Evolutionary conservation across 2,329 filamentous ascomycete genomes (phyloP), one percentile per base, ranked within the genome.

Genomic region (Clonostachys rosea): DNA sequence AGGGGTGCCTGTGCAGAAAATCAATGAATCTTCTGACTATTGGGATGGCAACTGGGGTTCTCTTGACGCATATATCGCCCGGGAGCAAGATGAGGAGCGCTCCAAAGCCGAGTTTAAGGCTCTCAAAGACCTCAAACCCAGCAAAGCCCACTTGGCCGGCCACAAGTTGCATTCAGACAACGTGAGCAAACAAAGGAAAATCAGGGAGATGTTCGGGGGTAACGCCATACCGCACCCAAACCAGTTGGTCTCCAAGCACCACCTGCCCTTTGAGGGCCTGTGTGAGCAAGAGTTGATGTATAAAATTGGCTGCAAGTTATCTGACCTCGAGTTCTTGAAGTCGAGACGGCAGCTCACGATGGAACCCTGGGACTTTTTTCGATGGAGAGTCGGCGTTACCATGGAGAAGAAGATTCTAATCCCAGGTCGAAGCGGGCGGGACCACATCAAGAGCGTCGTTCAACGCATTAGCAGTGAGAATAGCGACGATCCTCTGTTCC

Each of bases 321-420:
- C 58, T 0, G 64, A 67, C 14, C 50, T 69, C 2, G 47, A 53
- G 6, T 48, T 56, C 5, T 51, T 70, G 1, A 48, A 54, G 5
- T 42, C 50, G 2, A 50, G 43, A 6, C 49, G 55, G 5, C 47
- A 63, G 20, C 51, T 70, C 2, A 20, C 34, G 0, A 70, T 70
- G 67, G 59, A 66, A 8, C 62, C 66, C 0, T 66, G 59, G 47
- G 61, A 69, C 49, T 70, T 70, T 43, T 52, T 68, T 39, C 57
- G 67, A 16, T 69, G 64, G 66, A 56, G 64, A 17, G 51, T 66
- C 24, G 45, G 48, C 7, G 56, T 57, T 33, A 46, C 57, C 4
- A 34, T 49, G 9, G 46, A 53, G 17, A 30, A 45, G 16, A n/a
- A 16, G 24, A 37, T 12, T 42, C 40, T 12, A 12, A 37, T 39